Conservation (phyloP, 2,329 filamentous ascomycete species). For the Nakataea oryzae region DNA sequence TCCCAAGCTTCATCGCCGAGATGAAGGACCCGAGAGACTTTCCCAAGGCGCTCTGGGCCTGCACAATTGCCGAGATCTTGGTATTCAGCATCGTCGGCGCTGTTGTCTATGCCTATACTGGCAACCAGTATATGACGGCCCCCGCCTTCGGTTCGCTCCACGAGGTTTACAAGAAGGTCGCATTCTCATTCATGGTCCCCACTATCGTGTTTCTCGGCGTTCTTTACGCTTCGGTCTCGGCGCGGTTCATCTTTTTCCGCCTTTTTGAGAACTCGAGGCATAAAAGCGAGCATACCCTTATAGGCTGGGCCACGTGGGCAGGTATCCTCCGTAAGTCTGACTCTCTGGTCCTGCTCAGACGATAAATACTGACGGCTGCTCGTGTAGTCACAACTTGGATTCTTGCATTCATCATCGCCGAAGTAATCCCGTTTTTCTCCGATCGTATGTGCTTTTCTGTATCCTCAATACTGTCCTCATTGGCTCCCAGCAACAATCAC, state of each 20-base stretch:
- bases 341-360: neutral
- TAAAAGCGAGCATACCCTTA: constrained; percentile 67
- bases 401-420: constrained; percentile 83
- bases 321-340: constrained; percentile 50
- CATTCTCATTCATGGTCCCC: constrained; percentile 92
- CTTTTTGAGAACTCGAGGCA: constrained; percentile 72
- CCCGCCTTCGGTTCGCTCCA: constrained; percentile 81
- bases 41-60: constrained; percentile 83
- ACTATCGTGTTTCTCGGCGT: constrained; percentile 89
- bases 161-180: constrained; percentile 73
- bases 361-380: constrained; percentile 3
- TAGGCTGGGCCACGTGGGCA: constrained; percentile 73
- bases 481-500: too few relatives aligned
- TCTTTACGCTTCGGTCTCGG: constrained; percentile 80
- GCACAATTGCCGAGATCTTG: constrained; percentile 79
- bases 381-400: constrained; percentile 57
- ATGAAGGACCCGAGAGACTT: constrained; percentile 77
- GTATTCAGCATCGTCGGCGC: constrained; percentile 75
- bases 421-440: constrained; percentile 89
- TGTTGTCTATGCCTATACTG: constrained; percentile 78
- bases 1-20: constrained; percentile 91
- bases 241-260: constrained; percentile 86
- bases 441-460: constrained; percentile 38
- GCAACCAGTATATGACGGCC: constrained; percentile 78
- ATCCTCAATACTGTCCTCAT: neutral